Percentiles rank a stretch among this genome's conserved stretches.
Evolutionary conservation across 495 filamentous ascomycete species (phyloP).

Genomic region (Lasiosphaeria hispida): DNA sequence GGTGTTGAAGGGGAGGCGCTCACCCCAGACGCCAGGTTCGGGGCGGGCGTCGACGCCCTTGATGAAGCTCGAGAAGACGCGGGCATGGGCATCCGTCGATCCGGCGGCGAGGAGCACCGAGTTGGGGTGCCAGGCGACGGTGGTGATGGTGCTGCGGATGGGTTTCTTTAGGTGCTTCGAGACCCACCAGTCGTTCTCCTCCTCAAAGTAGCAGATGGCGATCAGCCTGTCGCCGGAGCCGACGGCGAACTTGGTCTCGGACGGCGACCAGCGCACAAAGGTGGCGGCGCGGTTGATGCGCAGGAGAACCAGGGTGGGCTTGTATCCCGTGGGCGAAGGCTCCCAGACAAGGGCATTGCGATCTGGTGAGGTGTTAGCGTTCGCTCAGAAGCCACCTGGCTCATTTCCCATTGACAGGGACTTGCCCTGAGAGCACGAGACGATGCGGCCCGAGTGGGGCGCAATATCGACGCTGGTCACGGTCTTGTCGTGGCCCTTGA

Average conservation of each 20-base stretch:
- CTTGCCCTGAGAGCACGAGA: constrained; percentile 92
- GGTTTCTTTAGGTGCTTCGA: constrained; percentile 99
- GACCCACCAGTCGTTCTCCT: constrained; percentile 99
- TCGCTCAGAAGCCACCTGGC: background rate
- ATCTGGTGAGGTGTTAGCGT: constrained; percentile 54
- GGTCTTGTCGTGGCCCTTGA: constrained; percentile 94
- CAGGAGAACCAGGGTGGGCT: constrained; percentile 92
- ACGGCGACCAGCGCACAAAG: constrained; percentile 95
- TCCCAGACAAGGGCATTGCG: constrained; percentile 99
- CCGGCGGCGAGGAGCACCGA: constrained; percentile 91
- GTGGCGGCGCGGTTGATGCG: constrained; percentile 97
- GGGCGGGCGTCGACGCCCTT: constrained; percentile 89
- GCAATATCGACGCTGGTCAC: constrained; percentile 97
- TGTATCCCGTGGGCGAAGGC: constrained; percentile 84
- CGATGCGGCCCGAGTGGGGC: constrained; percentile 82
- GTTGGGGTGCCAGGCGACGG: constrained; percentile 94
- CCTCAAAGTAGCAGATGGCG: constrained; percentile 97
- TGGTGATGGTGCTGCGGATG: constrained; percentile 92
- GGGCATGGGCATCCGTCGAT: constrained; percentile 94
- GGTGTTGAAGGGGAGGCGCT: constrained; percentile 93
- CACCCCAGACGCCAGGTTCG: constrained; percentile 88
- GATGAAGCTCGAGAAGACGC: constrained; percentile 93
- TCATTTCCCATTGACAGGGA: background rate
- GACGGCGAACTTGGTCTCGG: constrained; percentile 94
- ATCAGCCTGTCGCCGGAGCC: constrained; percentile 94